phyloP scores from a whole-genome alignment of 192 early-diverging fungal genomes.

The Backusella mclennaniae region DNA sequence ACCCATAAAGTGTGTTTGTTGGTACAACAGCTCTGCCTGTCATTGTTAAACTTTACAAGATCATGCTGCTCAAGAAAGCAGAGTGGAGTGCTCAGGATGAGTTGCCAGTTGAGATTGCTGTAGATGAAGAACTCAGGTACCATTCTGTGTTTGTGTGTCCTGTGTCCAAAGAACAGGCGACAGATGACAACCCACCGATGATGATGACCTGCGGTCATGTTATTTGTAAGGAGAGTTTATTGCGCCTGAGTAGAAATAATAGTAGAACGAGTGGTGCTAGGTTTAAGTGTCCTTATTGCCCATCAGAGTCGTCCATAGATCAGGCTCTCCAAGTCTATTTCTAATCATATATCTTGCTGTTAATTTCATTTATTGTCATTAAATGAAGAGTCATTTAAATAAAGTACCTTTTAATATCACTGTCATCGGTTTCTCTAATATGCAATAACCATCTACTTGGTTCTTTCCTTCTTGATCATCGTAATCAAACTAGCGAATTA shows the following conservation, averaged over 20 bases:
- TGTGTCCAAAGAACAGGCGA: conserved; percentile 92
- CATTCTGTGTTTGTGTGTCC: conserved; percentile 98
- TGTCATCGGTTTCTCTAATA: too few species aligned
- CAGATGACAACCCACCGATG: conserved; percentile 95
- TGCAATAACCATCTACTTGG: too few species aligned
- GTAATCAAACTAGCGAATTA: too few species aligned
- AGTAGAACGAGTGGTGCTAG: conserved; percentile 49
- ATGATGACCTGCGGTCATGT: conserved; percentile 98
- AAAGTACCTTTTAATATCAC: too few species aligned
- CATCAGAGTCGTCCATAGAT: conserved; percentile 71
- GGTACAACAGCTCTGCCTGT: conserved; percentile 88
- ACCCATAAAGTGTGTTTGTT: conserved; percentile 57
- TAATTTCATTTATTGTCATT: too few species aligned
- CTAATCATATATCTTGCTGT: conserved; percentile 37
- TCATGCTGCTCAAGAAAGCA: conserved; percentile 82
- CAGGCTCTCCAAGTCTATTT: conserved; percentile 83
- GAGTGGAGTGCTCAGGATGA: conserved; percentile 94
- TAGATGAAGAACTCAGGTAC: conserved; percentile 82
- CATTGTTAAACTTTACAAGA: conserved; percentile 85
- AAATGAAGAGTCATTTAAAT: too few species aligned
- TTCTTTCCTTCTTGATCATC: too few species aligned
- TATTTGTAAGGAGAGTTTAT: conserved; percentile 87
- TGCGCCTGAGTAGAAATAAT: conserved; percentile 73
- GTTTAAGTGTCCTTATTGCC: conserved; percentile 99
- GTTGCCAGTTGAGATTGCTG: conserved; percentile 89